A percentile compares a stretch with the other conserved stretches of the same genome.
phyloP scores from a whole-genome alignment of 2,329 filamentous ascomycete species.

The Beauveria varroae region DNA sequence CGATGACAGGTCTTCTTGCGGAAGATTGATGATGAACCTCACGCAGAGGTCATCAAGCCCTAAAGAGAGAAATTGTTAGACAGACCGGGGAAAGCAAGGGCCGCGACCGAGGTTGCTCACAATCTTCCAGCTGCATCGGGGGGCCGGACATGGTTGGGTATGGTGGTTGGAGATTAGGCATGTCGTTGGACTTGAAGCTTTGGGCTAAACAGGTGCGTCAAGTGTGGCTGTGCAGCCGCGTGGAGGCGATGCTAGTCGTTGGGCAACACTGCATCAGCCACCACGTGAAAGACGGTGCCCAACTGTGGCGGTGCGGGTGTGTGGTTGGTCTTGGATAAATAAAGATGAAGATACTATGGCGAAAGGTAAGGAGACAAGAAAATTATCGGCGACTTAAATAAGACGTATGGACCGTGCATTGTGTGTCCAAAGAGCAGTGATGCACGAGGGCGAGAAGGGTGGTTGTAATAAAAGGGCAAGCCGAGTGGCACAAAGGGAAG shows the following conservation, averaged over 20 bases:
- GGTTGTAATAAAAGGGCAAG: background rate
- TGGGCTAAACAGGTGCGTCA: background rate
- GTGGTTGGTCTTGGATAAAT: background rate
- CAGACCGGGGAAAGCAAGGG: background rate
- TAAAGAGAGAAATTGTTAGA: slow-evolving; percentile 26
- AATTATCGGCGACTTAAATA: too few species aligned
- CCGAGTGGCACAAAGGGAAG: background rate
- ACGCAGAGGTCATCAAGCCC: slow-evolving; percentile 97
- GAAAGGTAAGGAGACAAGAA: background rate
- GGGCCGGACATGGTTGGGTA: slow-evolving; percentile 60
- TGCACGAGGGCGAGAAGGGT: background rate
- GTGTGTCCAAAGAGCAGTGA: background rate
- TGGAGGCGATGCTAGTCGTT: background rate
- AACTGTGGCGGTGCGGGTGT: slow-evolving; percentile 1
- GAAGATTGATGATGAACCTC: slow-evolving; percentile 96
- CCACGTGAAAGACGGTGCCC: background rate
- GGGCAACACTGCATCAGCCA: slow-evolving; percentile 1
- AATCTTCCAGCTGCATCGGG: slow-evolving; percentile 86
- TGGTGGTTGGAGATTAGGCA: slow-evolving; percentile 12
- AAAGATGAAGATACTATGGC: background rate
- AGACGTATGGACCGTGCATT: too few species aligned
- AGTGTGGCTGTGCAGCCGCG: slow-evolving; percentile 9
- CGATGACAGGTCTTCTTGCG: slow-evolving; percentile 79
- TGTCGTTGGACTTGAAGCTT: background rate
- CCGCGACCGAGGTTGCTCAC: slow-evolving; percentile 38